Evolutionary conservation across 805 yeast genomes (phyloP), one percentile per base, ranked within the genome.

Genomic region (Metschnikowia koreensis): DNA sequence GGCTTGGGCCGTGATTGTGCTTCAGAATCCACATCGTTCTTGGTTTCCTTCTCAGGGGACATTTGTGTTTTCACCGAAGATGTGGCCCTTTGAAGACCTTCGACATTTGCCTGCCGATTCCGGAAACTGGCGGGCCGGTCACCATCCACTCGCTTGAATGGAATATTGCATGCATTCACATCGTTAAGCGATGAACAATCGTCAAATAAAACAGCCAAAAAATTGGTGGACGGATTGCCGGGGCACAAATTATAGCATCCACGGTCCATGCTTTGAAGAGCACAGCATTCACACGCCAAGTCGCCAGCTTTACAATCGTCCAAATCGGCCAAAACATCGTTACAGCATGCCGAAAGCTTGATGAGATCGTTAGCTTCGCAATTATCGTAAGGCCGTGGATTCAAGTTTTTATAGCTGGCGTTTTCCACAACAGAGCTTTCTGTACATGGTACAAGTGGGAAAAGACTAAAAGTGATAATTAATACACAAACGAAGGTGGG

Each of bases 201-300:
- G 45, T 71, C 66, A 51, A 70, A 68, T 48, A 79, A 61, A 8
- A 75, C 79, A 11, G 75, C 69, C 50, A 80, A 64, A 54, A 77
- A 77, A 56, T 74, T 75, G 16, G 77, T 76, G 16, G 78, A 70
- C 0, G 80, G 76, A 50, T 75, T 74, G 31, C 75, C 75, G 22
- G 80, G 80, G 59, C 83, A 80, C 53, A 80, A 64, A 15, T 72
- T 74, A 60, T 74, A 77, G 59, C 83, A 79, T 38, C 69, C 70
- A 44, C 66, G 66, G 38, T 71, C 68, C 66, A 80, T 70, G 47
- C 75, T 71, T 61, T 80, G 83, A 36, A 80, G 66, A 9, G 83
- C 82, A 63, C 83, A 79, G 55, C 84, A 80, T 55, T 79, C 82
- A 63, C 83, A 80, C 1, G 81, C 82, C 55, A 77, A 65, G 63